These are phyloP conservation scores for Crithidia mellificae DNA, from an alignment of 208 protist genomes.

Conservation along the genomic window DNA sequence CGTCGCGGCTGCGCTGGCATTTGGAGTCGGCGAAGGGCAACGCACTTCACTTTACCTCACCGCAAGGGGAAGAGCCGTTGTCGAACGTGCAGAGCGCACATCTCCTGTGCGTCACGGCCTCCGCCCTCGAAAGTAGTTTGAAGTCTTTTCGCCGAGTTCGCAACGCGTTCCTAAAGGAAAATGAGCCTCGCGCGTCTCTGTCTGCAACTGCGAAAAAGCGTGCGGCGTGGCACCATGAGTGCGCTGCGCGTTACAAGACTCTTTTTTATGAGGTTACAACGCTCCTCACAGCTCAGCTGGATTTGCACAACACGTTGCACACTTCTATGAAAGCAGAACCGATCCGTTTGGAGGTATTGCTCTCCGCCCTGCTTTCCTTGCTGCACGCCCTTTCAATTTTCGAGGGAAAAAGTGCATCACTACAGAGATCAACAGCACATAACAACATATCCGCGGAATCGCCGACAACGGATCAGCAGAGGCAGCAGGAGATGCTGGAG, in stretches of 20 bases:
- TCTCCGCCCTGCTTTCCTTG: slow-evolving; percentile 11
- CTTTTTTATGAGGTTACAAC: too few relatives aligned
- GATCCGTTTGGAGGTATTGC: slow-evolving; percentile 12
- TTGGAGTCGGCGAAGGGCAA: background rate
- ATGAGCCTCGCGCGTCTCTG: background rate
- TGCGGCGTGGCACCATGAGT: too few relatives aligned
- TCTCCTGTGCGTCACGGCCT: slow-evolving; percentile 5
- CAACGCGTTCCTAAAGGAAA: background rate
- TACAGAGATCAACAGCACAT: too few relatives aligned
- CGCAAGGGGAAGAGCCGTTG: background rate
- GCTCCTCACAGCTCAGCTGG: too few relatives aligned
- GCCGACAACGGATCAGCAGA: background rate
- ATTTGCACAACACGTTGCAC: background rate
- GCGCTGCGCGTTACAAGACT: too few relatives aligned
- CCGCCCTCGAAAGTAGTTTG: slow-evolving; percentile 16
- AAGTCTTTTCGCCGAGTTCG: background rate
- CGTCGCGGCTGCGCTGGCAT: slow-evolving; percentile 1
- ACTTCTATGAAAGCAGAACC: background rate
- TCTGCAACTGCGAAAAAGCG: background rate
- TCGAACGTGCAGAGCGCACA: background rate
- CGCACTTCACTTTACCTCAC: background rate
- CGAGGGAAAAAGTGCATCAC: too few relatives aligned
- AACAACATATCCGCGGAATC: too few relatives aligned
- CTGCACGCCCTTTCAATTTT: slow-evolving; percentile 7
- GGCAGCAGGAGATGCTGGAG: background rate